phyloP scores from a whole-genome alignment of 140 eudicot species.

The Anethum foeniculum region DNA sequence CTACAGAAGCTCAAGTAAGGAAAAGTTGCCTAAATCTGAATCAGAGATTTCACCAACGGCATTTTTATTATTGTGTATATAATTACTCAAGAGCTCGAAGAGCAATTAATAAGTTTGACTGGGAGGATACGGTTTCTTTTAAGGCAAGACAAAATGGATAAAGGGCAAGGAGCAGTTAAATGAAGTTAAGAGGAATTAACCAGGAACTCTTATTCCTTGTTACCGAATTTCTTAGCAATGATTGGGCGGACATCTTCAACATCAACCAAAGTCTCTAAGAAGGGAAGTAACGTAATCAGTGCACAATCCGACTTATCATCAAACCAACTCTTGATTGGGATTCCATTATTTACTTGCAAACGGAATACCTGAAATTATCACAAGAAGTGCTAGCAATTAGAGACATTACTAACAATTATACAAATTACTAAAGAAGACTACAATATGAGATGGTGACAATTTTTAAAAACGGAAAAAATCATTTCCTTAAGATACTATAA shows the following conservation, averaged over 20 bases:
- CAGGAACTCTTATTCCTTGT: slow-evolving; percentile 86
- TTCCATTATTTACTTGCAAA: slow-evolving; percentile 92
- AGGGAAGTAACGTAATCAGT: slow-evolving; percentile 70
- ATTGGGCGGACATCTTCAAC: slow-evolving; percentile 95
- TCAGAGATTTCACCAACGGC: slow-evolving; percentile 12
- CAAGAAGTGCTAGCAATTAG: not conserved
- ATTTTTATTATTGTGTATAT: slow-evolving; percentile 31
- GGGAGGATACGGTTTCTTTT: slow-evolving; percentile 18
- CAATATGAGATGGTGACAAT: not conserved
- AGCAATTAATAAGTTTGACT: slow-evolving; percentile 31
- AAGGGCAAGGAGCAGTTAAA: slow-evolving; percentile 26
- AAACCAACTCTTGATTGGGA: slow-evolving; percentile 98
- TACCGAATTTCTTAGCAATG: slow-evolving; percentile 94
- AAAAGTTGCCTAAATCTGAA: slow-evolving; percentile 8
- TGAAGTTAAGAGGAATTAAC: slow-evolving; percentile 31
- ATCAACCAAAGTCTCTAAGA: slow-evolving; percentile 69
- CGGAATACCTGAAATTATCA: slow-evolving; percentile 68
- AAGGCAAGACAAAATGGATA: slow-evolving; percentile 13
- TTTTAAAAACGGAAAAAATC: not conserved
- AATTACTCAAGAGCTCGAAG: slow-evolving; percentile 27
- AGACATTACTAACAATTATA: not conserved
- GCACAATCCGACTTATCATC: slow-evolving; percentile 85
- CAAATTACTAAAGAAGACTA: not conserved
- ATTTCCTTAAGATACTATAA: not conserved
- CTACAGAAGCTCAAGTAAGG: slow-evolving; percentile 17